These are phyloP conservation scores for Globisporangium cystogenes DNA, from an alignment of 352 stramenopile genomes.

Conservation along the genomic window DNA sequence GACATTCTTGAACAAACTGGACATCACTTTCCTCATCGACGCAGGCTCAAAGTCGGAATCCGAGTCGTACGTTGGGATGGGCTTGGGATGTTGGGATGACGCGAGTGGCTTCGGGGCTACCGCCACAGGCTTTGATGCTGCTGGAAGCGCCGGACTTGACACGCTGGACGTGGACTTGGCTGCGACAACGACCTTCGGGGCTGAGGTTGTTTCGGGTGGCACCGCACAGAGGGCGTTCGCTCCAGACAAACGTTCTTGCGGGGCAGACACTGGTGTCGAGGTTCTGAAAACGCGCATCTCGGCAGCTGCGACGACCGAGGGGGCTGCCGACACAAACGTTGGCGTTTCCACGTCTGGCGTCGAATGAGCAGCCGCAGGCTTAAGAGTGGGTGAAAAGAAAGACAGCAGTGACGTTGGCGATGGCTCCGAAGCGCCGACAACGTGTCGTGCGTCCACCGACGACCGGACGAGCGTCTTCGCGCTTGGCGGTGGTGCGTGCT, in stretches of 20 bases:
- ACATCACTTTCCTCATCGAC: neutral
- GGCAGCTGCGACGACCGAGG: neutral
- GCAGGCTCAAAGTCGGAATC: slow-evolving; percentile 10
- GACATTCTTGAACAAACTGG: neutral
- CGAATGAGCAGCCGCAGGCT: neutral
- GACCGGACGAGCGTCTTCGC: neutral
- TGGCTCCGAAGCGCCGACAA: neutral
- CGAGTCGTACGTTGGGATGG: slow-evolving; percentile 9
- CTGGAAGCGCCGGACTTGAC: neutral
- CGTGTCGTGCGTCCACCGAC: neutral
- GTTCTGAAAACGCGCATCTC: neutral
- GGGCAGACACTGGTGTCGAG: neutral
- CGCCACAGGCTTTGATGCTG: neutral
- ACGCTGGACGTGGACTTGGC: neutral
- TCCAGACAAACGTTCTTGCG: neutral
- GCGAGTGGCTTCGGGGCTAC: neutral
- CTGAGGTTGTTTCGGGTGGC: neutral
- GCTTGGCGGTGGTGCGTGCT: neutral
- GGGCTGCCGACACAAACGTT: neutral
- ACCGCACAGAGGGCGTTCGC: neutral
- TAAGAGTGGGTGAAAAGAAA: neutral
- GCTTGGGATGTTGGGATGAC: neutral
- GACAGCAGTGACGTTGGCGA: neutral
- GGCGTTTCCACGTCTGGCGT: neutral
- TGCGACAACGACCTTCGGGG: neutral